Conservation (phyloP, 2,329 filamentous ascomycete species). For the Shiraia bambusicola region DNA sequence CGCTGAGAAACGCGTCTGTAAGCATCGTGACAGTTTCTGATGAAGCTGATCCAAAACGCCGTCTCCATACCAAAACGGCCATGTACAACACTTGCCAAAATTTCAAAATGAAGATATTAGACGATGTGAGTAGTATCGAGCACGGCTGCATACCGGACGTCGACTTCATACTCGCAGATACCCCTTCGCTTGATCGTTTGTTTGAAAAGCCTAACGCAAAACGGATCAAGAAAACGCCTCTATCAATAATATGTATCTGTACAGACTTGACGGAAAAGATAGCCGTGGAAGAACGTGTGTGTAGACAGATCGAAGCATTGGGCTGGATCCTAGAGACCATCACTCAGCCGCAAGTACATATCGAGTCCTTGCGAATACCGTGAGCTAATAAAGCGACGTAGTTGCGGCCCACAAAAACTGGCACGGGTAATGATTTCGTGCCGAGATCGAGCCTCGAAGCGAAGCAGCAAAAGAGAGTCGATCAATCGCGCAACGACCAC, state of each 20-base stretch:
- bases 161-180: conserved; percentile 32
- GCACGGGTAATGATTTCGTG: conserved; percentile 27
- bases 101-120: conserved; percentile 24
- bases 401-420: conserved; percentile 33
- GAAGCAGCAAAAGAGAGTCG: conserved; percentile 12
- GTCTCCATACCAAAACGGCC: conserved; percentile 27
- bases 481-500: conserved; percentile 21
- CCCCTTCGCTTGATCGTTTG: conserved; percentile 24
- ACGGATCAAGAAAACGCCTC: conserved; percentile 16
- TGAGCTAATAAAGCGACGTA: conserved; percentile 4
- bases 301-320: conserved; percentile 23
- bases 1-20: conserved; percentile 21
- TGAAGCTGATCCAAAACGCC: conserved; percentile 22
- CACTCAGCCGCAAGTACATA: conserved; percentile 27
- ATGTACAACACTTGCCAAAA: conserved; percentile 28
- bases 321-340: conserved; percentile 31
- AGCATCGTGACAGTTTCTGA: conserved; percentile 26
- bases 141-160: conserved; percentile 14
- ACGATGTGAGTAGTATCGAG: conserved; percentile 8
- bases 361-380: not conserved
- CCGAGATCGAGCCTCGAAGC: conserved; percentile 19
- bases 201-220: conserved; percentile 16
- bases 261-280: conserved; percentile 32
- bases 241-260: conserved; percentile 32
- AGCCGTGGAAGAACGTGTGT: conserved; percentile 22